These are phyloP conservation scores for Pseudovirgaria hyperparasitica DNA, from an alignment of 2,329 filamentous ascomycete genomes.

Conservation along the genomic window DNA sequence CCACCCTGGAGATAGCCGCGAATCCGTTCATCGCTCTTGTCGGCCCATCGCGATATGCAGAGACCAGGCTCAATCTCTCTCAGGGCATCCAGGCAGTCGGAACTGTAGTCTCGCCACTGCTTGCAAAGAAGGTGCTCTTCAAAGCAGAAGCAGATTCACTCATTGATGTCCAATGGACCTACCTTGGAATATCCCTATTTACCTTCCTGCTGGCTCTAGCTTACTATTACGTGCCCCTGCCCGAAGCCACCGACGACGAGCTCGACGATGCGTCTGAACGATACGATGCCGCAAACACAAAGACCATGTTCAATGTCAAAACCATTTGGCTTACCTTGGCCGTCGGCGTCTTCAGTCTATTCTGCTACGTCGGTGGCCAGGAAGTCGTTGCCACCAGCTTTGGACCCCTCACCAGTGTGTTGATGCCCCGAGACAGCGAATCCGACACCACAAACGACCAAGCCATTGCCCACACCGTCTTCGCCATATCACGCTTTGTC, in stretches of 20 bases:
- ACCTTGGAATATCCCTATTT: conserved; percentile 50
- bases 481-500: conserved; percentile 45
- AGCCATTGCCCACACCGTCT: conserved; percentile 44
- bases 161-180: conserved; percentile 52
- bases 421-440: conserved; percentile 1
- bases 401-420: conserved; percentile 17
- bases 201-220: conserved; percentile 44
- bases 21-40: conserved; percentile 52
- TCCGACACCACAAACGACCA: conserved; percentile 28
- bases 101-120: conserved; percentile 44
- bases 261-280: conserved; percentile 42
- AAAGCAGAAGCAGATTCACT: conserved; percentile 36
- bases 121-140: conserved; percentile 48
- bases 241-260: conserved; percentile 49
- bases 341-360: conserved; percentile 41
- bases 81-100: conserved; percentile 50
- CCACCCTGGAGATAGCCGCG: conserved; percentile 46
- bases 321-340: conserved; percentile 45
- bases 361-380: conserved; percentile 49
- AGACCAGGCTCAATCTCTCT: conserved; percentile 47
- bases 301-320: conserved; percentile 29
- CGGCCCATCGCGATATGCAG: conserved; percentile 46
- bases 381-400: conserved; percentile 42
- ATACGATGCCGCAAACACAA: conserved; percentile 30
- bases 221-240: conserved; percentile 49